Base-by-base conservation (phyloP, 1,139 yeast species). In the Taphrina flavorubra region DNA sequence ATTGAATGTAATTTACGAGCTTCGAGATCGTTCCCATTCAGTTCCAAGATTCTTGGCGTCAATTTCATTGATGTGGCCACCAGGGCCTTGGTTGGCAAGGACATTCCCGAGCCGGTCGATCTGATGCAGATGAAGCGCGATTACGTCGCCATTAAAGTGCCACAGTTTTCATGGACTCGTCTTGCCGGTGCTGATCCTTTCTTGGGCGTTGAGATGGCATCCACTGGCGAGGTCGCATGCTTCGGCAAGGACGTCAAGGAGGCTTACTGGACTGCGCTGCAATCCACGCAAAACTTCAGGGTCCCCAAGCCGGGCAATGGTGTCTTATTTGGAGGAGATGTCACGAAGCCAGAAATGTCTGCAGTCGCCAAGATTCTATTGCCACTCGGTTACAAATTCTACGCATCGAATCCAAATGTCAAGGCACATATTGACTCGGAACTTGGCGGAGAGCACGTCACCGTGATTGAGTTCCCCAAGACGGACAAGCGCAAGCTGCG, bases 1-100 rank as follows among this genome's bases (percentile, higher is more conserved):
- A 94, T 94, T 78, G 99, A 94, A 82, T 94, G 99, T 85, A 94
- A 94, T 81, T 90, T 94, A 76, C 89, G 99, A 81, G 99, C 99
- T 61, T 92, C 98, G 16, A 88, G 99, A 80, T 92, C 98, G 31
- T 92, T 94, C 91, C 99, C 99, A 79, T 94, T 94, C 78, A 97
- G 94, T 67, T 92, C 98, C 70, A 94, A 94, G 83, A 99, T 94
- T 60, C 83, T 94, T 72, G 99, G 98, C 73, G 84, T 85, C 70
- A 92, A 94, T 82, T 92, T 94, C 79, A 94, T 94, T 78, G 97
- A 94, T 68, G 92, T 91, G 75, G 97, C 98, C 25, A 92, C 92
- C 70, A 87, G 86, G 78, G 96, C 98, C 31, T 84, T 92, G 73
- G 81, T 91, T 72, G 88, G 88, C 77, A 86, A 86, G 76, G 82